Evolutionary conservation across 1,284 basidiomycete genomes (phyloP), one percentile per base, ranked within the genome.

Genomic region (Puccinia coronata): DNA sequence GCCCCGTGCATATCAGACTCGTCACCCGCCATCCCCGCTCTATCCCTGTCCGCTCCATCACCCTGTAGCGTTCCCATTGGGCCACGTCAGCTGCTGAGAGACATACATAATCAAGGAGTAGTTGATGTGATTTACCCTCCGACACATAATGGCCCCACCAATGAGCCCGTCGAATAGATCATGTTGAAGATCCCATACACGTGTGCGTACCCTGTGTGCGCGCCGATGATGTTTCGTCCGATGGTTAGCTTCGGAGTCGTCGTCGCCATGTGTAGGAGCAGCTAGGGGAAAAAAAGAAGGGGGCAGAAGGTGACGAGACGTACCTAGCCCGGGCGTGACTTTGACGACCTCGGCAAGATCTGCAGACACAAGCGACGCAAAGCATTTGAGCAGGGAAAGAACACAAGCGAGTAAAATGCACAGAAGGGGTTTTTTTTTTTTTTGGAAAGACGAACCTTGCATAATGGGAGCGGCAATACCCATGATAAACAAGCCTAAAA

Each of bases 141-240:
- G 34, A 79, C 67, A 47, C 49, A 70, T 41, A 79, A 31, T 23
- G 77, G 53, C 12, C 77, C 77, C 57, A 79, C 20, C 25, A 79
- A 43, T 14, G 65, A 39, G 8, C 77, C 77, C 0, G 39, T 53
- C 16, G 77, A 79, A 34, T 79, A 71, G 4, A 71, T 31, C 53
- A 79, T 57, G 61, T 79, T 79, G 39, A 79, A 79, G 9, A 79
- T 71, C 14, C 65, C 77, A 43, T 79, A 79, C 5, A 79, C 77
- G 55, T 79, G 77, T 16, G 67, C 77, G 61, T 31, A 79, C 23
- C 77, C 76, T 78, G 23, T n/a, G n/a, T 39, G 57, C 41, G n/a
- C n/a, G n/a, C n/a, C n/a, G n/a, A n/a, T n/a, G n/a, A n/a, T n/a
- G n/a, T n/a, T n/a, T n/a, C n/a, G n/a, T n/a, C n/a, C n/a, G n/a